Evolutionary conservation across 768 basidiomycete genomes (phyloP).

Genomic region (Kockovaella imperatae): DNA sequence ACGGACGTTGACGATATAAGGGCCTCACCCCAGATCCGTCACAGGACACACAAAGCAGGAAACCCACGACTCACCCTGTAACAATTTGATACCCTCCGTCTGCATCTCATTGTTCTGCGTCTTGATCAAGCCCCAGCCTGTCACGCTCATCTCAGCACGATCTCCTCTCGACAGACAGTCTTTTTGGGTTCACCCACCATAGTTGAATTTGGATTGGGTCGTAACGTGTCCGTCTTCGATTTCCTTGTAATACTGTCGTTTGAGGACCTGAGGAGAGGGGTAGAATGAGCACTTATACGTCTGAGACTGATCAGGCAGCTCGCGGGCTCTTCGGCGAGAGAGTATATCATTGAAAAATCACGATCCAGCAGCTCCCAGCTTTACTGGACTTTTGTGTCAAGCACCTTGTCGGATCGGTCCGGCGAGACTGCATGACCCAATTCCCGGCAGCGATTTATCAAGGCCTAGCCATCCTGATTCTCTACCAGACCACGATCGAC

Average conservation of each 20-base stretch:
- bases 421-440: neutral
- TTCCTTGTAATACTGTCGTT: conserved; percentile 83
- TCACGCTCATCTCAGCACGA: conserved; percentile 6
- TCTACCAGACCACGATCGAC: conserved; percentile 6
- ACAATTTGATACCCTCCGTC: conserved; percentile 78
- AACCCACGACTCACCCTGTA: conserved; percentile 62
- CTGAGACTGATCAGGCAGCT: neutral
- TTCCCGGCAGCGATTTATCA: neutral
- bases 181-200: conserved; percentile 50
- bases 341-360: no score
- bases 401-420: neutral
- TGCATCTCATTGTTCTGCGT: conserved; percentile 76
- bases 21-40: neutral
- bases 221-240: conserved; percentile 73
- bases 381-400: no score
- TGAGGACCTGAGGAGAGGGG: conserved; percentile 58
- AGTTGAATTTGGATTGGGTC: conserved; percentile 95
- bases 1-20: neutral
- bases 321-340: neutral
- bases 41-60: neutral
- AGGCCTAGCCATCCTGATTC: neutral
- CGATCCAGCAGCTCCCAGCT: no score
- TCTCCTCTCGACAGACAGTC: neutral
- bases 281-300: no score
- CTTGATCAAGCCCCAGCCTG: conserved; percentile 70